Conservation (phyloP, 768 basidiomycete genomes). For the Tricholomella constricta region DNA sequence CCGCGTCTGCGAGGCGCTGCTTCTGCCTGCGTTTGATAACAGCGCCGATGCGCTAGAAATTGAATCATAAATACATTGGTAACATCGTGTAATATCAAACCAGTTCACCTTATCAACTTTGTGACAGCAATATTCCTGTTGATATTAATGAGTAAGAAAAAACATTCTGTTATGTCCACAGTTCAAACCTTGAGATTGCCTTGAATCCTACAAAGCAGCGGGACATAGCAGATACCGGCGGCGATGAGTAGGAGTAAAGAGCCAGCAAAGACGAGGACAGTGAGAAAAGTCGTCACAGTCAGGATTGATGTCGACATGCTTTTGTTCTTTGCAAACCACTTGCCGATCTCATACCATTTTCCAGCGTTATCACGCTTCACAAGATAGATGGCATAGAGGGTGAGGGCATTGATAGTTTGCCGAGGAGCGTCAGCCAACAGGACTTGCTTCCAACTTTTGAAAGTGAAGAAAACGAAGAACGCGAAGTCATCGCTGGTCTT, state of each 20-base stretch:
- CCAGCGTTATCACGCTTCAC: slow-evolving; percentile 41
- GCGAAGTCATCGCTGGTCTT: slow-evolving; percentile 97
- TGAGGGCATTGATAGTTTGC: slow-evolving; percentile 96
- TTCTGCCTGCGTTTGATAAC: slow-evolving; percentile 92
- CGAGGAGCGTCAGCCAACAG: slow-evolving; percentile 94
- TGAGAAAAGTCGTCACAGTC: slow-evolving; percentile 88
- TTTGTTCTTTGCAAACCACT: slow-evolving; percentile 78
- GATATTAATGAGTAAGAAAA: slow-evolving; percentile 5
- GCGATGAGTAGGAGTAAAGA: slow-evolving; percentile 79
- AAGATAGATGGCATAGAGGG: slow-evolving; percentile 86
- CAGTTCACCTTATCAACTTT: slow-evolving; percentile 90
- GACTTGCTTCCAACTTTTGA: slow-evolving; percentile 98
- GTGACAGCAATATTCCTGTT: slow-evolving; percentile 95
- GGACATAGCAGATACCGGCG: slow-evolving; percentile 88
- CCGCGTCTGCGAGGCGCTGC: slow-evolving; percentile 79
- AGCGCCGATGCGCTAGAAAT: slow-evolving; percentile 81
- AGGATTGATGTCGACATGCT: slow-evolving; percentile 76
- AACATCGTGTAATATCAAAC: background rate
- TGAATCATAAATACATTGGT: background rate
- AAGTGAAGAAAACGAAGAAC: slow-evolving; percentile 98
- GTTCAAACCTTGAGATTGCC: slow-evolving; percentile 87
- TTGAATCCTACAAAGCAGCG: slow-evolving; percentile 93
- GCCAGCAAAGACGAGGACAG: slow-evolving; percentile 83
- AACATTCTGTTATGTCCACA: background rate
- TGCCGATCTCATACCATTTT: slow-evolving; percentile 67